A percentile compares a stretch with the other conserved stretches of the same genome.
Conservation (phyloP, 1,284 basidiomycete genomes). For the Somion occarium region DNA sequence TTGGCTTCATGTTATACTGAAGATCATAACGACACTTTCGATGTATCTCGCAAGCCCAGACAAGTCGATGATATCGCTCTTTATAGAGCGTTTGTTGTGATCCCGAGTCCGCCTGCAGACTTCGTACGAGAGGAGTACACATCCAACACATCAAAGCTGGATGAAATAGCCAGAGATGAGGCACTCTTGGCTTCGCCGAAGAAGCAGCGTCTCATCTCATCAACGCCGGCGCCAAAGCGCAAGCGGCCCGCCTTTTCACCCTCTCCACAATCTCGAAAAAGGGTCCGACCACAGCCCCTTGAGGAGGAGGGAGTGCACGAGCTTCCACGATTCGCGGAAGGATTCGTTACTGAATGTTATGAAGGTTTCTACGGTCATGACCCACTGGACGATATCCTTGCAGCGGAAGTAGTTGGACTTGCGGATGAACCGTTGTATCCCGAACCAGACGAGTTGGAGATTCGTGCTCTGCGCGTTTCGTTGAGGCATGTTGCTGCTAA, state of each 20-base stretch:
- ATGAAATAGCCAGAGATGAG: neutral
- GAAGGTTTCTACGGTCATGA: neutral
- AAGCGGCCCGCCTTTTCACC: neutral
- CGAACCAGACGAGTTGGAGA: neutral
- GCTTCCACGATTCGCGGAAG: too few relatives aligned
- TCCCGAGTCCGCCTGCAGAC: neutral
- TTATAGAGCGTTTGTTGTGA: neutral
- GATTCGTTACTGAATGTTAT: neutral
- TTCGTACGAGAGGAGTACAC: neutral
- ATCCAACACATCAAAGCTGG: neutral
- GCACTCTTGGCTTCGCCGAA: neutral
- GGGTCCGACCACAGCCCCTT: neutral
- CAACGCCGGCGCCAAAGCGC: neutral
- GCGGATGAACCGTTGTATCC: neutral
- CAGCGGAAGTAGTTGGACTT: neutral
- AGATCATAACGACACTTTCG: neutral
- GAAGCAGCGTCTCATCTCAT: neutral
- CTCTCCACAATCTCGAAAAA: neutral
- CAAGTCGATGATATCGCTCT: neutral
- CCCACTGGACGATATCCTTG: neutral
- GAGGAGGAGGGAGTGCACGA: neutral
- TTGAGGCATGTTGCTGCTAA: neutral
- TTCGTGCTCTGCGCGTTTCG: neutral
- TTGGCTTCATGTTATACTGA: neutral
- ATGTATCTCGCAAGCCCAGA: neutral